Evolutionary conservation across 2,329 filamentous ascomycete genomes (phyloP), one percentile per base, ranked within the genome.

Genomic region (Colletotrichum tropicicola): DNA sequence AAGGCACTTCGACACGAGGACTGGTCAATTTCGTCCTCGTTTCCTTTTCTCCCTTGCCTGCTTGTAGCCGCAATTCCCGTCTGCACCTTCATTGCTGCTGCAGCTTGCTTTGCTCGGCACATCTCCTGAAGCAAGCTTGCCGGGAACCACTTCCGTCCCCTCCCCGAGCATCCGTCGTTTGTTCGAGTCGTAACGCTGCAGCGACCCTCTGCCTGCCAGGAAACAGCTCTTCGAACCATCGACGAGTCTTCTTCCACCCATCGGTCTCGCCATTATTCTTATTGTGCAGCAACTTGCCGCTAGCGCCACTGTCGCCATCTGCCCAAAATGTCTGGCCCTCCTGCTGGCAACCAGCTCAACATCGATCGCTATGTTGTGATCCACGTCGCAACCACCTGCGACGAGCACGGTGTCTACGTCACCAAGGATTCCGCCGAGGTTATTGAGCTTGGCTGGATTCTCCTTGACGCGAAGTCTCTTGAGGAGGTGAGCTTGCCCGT

Each of bases 401-500:
- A 99, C 80, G 96, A 99, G 80, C 96, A 99, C 82, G 96, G 96
- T 68, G 96, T 99, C 70, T 99, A 99, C 80, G 96, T 99, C 65
- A 99, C 96, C 66, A 98, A 98, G 82, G 96, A 99, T 82, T 98
- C 96, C 65, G 96, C 96, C 68, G 96, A 99, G 84, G 96, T 99
- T 71, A 99, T 99, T 80, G 96, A 99, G 87, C 87, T 99, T 77
- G 96, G 95, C 69, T 99, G 96, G 96, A 97, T 98, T 76, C 83
- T 99, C 74, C 86, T 98, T 68, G 94, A 98, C 78, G 91, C 93
- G 70, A 96, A 95, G 83, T 91, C 88, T 69, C 92, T 94, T 73
- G 94, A 98, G 73, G 94, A 98, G 91, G 94, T 97, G 85, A 81
- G 89, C 70, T 71, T 68, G 15, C 53, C 57, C 13, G 32, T 13